phyloP scores from a whole-genome alignment of 192 early-diverging fungal species.

The Spizellomyces punctatus region DNA sequence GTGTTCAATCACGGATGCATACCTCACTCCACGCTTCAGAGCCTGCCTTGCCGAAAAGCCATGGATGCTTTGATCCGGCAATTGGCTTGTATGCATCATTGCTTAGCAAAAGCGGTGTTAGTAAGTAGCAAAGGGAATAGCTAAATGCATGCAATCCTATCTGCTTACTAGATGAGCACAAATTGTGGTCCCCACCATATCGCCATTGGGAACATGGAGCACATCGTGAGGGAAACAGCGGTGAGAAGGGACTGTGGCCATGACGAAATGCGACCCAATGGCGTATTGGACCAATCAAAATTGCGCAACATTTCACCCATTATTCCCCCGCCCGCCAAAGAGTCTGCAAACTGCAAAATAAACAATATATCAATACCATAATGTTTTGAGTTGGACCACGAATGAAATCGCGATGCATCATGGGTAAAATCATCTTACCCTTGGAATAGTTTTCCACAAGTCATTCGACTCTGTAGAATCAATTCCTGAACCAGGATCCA shows the following conservation, averaged over 20 bases:
- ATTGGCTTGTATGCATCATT: constrained; percentile 30
- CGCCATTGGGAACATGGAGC: constrained; percentile 21
- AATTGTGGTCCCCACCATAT: constrained; percentile 32
- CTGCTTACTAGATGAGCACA: constrained; percentile 18
- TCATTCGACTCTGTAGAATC: background rate
- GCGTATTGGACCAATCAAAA: constrained; percentile 19
- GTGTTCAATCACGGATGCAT: background rate
- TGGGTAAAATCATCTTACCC: background rate
- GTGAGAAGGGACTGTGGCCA: constrained; percentile 34
- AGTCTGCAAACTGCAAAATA: constrained; percentile 4
- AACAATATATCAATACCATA: background rate
- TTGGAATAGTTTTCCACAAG: background rate
- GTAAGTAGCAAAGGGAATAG: background rate
- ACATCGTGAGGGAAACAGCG: constrained; percentile 22
- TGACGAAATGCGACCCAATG: constrained; percentile 23
- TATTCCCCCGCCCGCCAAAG: constrained; percentile 22
- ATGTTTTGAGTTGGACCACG: background rate
- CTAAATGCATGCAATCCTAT: no score
- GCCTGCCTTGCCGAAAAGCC: constrained; percentile 31
- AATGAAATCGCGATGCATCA: background rate
- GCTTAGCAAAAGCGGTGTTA: background rate
- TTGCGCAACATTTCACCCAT: constrained; percentile 26
- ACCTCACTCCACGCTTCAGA: constrained; percentile 24
- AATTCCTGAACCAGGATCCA: background rate
- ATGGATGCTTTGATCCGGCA: constrained; percentile 32